Percentiles rank a stretch among this genome's conserved stretches.
phyloP scores from a whole-genome alignment of 2,329 filamentous ascomycete genomes.

The Paecilomyces dactylethromorphus region DNA sequence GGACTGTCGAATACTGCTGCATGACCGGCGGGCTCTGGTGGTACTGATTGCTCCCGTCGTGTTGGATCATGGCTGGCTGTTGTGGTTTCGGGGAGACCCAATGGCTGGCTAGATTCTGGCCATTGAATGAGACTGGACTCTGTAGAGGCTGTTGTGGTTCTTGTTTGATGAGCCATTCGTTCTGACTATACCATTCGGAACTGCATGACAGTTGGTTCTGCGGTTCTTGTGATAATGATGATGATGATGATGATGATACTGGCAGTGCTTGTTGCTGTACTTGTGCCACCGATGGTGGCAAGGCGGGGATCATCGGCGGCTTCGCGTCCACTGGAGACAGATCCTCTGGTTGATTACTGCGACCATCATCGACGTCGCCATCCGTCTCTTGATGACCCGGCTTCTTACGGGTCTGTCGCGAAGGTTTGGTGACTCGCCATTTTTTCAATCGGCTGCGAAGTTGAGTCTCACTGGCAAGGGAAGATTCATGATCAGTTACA shows the following conservation, averaged over 20 bases:
- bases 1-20: neutral
- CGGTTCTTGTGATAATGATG: neutral
- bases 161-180: neutral
- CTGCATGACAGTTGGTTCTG: conserved; percentile 4
- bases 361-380: conserved; percentile 3
- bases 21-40: neutral
- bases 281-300: conserved; percentile 3
- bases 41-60: neutral
- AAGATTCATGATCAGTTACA: conserved; percentile 2
- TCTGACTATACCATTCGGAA: conserved; percentile 10
- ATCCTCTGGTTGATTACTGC: neutral
- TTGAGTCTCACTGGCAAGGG: conserved; percentile 34
- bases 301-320: conserved; percentile 1
- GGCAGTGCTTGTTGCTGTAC: neutral
- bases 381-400: conserved; percentile 8
- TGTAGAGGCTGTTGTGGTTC: neutral
- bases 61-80: neutral
- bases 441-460: conserved; percentile 38
- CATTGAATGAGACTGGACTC: neutral
- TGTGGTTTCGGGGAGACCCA: neutral
- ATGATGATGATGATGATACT: neutral
- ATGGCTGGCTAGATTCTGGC: neutral
- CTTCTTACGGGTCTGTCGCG: conserved; percentile 36
- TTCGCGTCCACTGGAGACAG: conserved; percentile 6
- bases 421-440: conserved; percentile 40